A percentile compares a stretch with the other conserved stretches of the same genome.
Evolutionary conservation across 108 stramenopile species (phyloP).

Genomic region (Skeletonema tropicum): DNA sequence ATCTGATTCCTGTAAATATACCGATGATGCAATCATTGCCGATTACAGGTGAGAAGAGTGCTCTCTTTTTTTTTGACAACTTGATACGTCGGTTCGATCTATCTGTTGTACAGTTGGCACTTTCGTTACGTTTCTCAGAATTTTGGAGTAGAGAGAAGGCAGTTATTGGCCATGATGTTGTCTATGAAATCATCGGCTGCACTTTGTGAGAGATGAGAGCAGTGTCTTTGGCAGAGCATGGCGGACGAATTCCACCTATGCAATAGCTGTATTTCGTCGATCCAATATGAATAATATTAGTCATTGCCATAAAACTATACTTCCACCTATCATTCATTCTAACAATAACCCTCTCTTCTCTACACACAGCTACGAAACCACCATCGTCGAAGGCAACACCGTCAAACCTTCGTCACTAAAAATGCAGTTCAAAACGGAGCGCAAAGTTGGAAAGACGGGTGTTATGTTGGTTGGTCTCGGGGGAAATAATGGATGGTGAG

Average conservation of each 20-base stretch:
- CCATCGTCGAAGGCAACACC: constrained; percentile 87
- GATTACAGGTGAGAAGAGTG: constrained; percentile 80
- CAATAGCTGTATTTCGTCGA: no score
- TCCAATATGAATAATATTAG: no score
- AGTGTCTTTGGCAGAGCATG: no score
- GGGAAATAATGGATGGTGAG: constrained; percentile 96
- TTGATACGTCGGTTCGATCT: no score
- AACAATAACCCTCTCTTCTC: not conserved
- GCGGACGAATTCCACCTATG: no score
- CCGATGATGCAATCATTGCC: constrained; percentile 87
- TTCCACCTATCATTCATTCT: not conserved
- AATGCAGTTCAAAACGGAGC: constrained; percentile 90
- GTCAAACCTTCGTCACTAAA: constrained; percentile 75
- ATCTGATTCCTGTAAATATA: constrained; percentile 89
- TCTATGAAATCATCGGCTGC: no score
- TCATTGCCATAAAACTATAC: not conserved
- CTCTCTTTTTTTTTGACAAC: no score
- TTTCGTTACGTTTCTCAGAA: not conserved
- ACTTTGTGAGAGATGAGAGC: no score
- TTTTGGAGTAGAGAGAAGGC: no score
- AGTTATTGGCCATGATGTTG: no score
- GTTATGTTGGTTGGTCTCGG: constrained; percentile 97
- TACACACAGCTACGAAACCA: constrained; percentile 80
- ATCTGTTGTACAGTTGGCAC: not conserved
- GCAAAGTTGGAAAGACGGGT: constrained; percentile 91